Evolutionary conservation across 768 basidiomycete species (phyloP), one percentile per base, ranked within the genome.

Genomic region (Omphalotus guepiniiformis): DNA sequence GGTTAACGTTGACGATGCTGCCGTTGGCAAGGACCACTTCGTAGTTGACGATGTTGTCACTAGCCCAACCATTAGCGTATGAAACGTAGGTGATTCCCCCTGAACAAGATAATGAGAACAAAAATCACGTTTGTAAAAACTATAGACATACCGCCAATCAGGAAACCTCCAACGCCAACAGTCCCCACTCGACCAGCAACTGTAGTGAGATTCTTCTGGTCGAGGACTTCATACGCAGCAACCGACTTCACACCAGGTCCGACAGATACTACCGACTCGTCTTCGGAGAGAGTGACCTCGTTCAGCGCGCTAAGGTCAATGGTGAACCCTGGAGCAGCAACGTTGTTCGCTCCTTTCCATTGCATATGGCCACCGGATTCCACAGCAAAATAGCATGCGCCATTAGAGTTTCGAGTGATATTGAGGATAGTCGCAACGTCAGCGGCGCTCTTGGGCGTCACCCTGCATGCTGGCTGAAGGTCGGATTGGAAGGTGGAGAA

Each of bases 161-260:
- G 26, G 34, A 47, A 51, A 9, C 49, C 49, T 18, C 49, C 45
- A 29, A 51, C 49, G 18, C 49, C 49, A 21, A 51, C 49, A 29
- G 28, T 42, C 15, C 28, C 16, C 13, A 25, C 25, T 21, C 49
- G 29, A 15, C 32, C 49, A 18, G 32, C 49, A 27, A 35, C 34
- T 13, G 28, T 23, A n/a, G 38, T 51, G 16, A 48, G 44, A 32
- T 47, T 40, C 16, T 38, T 23, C 8, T n/a, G 21, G 18, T 3
- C n/a, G 6, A 51, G 37, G 28, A 32, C 22, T 11, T 37, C 25
- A 27, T 51, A 51, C n/a, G 47, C 49, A 15, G 48, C 25, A 21
- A 34, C 36, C 49, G 30, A 47, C n/a, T 27, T 13, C n/a, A 21
- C n/a, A 3, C 49, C 49, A 13, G 49, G n/a, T 26, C 40, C 45